Evolutionary conservation across 371 early-diverging fungal species (phyloP), one percentile per base, ranked within the genome.

Genomic region (Coemansia sp.): DNA sequence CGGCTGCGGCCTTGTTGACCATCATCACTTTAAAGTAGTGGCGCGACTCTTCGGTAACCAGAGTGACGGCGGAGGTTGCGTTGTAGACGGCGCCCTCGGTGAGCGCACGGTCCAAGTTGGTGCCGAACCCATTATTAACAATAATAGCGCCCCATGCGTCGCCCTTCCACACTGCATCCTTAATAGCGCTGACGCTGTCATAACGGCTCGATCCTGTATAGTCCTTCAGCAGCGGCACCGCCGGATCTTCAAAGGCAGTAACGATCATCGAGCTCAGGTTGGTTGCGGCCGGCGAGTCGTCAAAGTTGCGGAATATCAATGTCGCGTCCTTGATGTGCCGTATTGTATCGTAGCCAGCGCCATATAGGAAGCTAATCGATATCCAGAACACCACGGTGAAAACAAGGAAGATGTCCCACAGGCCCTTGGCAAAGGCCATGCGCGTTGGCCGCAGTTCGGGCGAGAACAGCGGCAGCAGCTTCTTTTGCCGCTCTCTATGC

Each of bases 371-470:
- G 46, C 59, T 40, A 16, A 75, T 66, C 24, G 67, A 63, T 12
- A 75, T 43, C 75, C 75, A 75, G 44, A 59, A 72, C 18, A 75
- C 75, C 2, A 57, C 37, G 2, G 75, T 75, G 36, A 75, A 67
- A 4, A 75, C 52, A 1, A 74, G n/a, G 34, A 67, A 59, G 37
- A 52, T 49, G 11, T 75, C 60, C 67, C 67, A 60, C 2, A 75
- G 38, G 1, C 75, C 62, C 59, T 75, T 72, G 47, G 56, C 60
- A 60, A 75, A 72, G 12, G 64, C 62, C 67, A 62, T 67, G 9
- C 74, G 75, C 6, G 62, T 69, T 8, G 71, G 66, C 4, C 66
- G 74, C 47, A 74, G 54, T 57, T 74, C 70, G 1, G 74, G 74
- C 38, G 74, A 56, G 36, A 74, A 74, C 42, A 74, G 62, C 43